phyloP scores from a whole-genome alignment of 169 alveolate species.

The Theileria annulata region DNA sequence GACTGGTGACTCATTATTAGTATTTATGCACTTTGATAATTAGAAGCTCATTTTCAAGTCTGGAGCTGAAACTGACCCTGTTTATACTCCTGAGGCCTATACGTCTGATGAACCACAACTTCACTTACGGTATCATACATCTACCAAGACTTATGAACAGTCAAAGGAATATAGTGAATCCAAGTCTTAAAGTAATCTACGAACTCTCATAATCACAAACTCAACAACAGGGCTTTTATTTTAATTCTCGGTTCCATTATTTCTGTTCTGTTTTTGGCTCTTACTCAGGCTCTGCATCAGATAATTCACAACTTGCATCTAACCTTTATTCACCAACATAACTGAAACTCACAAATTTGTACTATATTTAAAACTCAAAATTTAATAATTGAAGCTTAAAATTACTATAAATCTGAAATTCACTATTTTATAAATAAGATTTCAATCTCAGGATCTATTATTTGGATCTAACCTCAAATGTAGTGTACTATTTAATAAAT shows the following conservation, averaged over 20 bases:
- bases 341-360: too few species aligned
- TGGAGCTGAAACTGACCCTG: not conserved
- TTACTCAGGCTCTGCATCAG: not conserved
- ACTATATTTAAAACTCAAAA: not conserved
- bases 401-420: too few species aligned
- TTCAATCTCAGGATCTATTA: not conserved
- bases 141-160: not conserved
- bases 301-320: not conserved
- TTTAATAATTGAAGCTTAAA: not conserved
- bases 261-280: not conserved
- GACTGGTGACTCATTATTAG: not conserved
- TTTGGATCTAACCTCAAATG: not conserved
- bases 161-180: not conserved
- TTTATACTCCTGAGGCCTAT: not conserved
- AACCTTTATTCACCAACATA: not conserved
- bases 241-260: not conserved
- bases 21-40: not conserved
- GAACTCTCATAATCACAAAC: not conserved
- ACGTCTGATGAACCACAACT: not conserved
- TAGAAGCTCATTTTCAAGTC: not conserved
- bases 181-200: not conserved
- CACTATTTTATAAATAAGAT: too few species aligned
- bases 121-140: not conserved
- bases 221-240: not conserved
- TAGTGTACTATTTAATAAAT: not conserved